Base-by-base conservation (phyloP, 805 yeast species). In the Yarrowia sp. region DNA sequence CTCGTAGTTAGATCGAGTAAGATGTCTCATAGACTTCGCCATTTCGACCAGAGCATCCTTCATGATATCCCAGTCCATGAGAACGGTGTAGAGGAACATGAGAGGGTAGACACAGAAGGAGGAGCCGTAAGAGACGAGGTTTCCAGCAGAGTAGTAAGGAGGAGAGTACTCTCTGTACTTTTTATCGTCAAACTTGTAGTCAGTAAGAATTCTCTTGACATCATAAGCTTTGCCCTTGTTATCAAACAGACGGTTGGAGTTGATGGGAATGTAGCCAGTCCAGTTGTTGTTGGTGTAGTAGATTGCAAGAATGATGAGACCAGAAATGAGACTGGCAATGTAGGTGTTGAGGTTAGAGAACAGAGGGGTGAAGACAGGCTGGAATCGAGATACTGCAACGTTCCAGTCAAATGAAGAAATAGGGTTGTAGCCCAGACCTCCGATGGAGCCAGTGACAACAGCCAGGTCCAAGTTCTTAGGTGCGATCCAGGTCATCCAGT, bases 131-230 rank as follows among this genome's bases (percentile, higher is more conserved):
- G 81, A 74, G 5, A 67, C 53, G 26, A 67, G 46, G 41, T 67
- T 56, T n/a, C 80, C 89, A 10, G 90, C 89, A 26, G 85, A 74
- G 73, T 85, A 86, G 75, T 83, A 87, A 11, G 91, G 91, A 10
- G 90, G 89, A 0, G 90, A 87, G 77, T 88, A 88, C 10, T 77
- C 75, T 72, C 83, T 76, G 75, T 87, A 87, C 7, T 79, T 84
- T 11, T 75, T 77, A 63, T 78, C 77, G 72, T 83, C 80, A 70
- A 87, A 81, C 36, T 45, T 46, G 22, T 74, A 72, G 48, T 66
- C 50, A 14, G 69, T 56, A 55, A 87, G 74, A 38, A 87, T 80
- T 69, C 82, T 75, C 26, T 80, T 80, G 59, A 87, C 84, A 40
- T 83, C 78, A 74, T 81, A 87, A 0, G 79, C 71, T 42, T 80